Conservation (phyloP, 495 filamentous ascomycete species). For the Neurospora sp. region DNA sequence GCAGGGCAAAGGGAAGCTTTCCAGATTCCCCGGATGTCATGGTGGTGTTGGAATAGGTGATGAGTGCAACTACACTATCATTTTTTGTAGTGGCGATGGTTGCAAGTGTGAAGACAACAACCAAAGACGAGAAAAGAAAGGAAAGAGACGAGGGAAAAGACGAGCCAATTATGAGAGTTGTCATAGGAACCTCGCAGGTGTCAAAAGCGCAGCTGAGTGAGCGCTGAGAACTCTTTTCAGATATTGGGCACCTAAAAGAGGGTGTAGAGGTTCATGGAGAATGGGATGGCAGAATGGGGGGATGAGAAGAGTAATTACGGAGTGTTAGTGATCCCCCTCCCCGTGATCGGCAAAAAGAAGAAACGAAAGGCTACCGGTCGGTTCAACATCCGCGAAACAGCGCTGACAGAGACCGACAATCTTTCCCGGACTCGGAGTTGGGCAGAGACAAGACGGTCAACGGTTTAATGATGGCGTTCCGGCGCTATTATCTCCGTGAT, state of each 20-base stretch:
- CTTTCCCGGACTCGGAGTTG: not conserved
- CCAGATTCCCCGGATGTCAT: not conserved
- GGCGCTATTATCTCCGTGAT: not conserved
- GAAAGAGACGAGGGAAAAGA: not conserved
- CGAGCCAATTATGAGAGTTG: too few species aligned
- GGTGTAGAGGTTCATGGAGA: not conserved
- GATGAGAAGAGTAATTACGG: not conserved
- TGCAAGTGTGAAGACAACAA: not conserved
- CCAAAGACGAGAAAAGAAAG: not conserved
- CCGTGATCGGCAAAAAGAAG: not conserved
- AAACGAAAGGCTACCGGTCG: not conserved
- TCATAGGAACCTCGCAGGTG: too few species aligned
- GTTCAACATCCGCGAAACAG: not conserved
- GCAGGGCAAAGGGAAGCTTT: not conserved
- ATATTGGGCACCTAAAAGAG: not conserved
- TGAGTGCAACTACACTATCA: not conserved
- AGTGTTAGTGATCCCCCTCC: not conserved
- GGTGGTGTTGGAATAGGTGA: not conserved
- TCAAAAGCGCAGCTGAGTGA: too few species aligned
- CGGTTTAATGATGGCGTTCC: not conserved
- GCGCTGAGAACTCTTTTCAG: not conserved
- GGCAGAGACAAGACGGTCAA: not conserved
- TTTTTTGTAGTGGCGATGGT: not conserved
- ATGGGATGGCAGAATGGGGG: not conserved
- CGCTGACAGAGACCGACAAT: not conserved